These are phyloP conservation scores for Juglanconis oblonga DNA, from an alignment of 2,329 filamentous ascomycete genomes.

Conservation along the genomic window DNA sequence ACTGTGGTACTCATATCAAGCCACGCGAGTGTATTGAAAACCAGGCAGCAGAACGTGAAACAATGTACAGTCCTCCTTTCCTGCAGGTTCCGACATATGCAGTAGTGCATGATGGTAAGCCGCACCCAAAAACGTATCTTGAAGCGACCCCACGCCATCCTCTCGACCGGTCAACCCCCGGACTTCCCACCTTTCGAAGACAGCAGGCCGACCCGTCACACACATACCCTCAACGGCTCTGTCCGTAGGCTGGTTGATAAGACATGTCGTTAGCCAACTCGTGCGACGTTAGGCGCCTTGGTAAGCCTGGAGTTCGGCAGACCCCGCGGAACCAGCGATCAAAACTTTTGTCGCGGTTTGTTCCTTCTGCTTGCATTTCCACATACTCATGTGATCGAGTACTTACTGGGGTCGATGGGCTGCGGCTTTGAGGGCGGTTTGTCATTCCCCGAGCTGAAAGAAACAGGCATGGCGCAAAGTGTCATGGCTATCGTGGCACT, in stretches of 20 bases:
- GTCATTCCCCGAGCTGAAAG: background rate
- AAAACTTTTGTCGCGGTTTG: background rate
- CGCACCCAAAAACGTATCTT: background rate
- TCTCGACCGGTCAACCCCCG: slow-evolving; percentile 6
- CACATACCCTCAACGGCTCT: background rate
- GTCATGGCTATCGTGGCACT: background rate
- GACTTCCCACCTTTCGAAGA: background rate
- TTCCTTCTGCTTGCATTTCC: background rate
- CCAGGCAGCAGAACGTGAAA: background rate
- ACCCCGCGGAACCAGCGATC: background rate
- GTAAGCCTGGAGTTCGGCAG: background rate
- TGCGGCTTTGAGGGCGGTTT: slow-evolving; percentile 6
- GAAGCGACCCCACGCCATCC: slow-evolving; percentile 1
- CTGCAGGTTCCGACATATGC: slow-evolving; percentile 5
- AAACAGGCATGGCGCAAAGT: background rate
- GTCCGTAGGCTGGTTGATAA: slow-evolving; percentile 8
- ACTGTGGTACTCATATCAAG: slow-evolving; percentile 1
- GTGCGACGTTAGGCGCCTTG: background rate
- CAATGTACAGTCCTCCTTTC: background rate
- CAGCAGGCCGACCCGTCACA: background rate
- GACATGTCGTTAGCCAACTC: slow-evolving; percentile 2
- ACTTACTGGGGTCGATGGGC: slow-evolving; percentile 16
- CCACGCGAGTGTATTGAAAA: background rate
- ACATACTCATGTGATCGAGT: slow-evolving; percentile 10
- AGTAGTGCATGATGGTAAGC: slow-evolving; percentile 4